Evolutionary conservation across 2,329 filamentous ascomycete genomes (phyloP), one percentile per base, ranked within the genome.

Genomic region (Xylariomycetidae sp.): DNA sequence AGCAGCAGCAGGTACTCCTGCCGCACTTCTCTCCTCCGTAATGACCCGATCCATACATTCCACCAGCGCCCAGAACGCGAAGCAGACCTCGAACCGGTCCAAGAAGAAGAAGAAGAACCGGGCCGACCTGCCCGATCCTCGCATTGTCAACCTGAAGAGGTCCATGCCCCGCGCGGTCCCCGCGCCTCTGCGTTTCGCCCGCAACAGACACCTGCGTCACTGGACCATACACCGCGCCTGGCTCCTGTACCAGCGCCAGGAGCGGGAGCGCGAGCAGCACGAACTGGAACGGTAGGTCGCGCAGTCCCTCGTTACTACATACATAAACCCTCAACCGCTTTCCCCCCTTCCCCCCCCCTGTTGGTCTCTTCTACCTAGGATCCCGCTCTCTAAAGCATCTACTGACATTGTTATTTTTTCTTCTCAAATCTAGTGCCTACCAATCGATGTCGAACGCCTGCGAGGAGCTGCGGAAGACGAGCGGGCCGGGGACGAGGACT

Each of bases 201-300:
- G 90, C 50, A 85, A 84, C 62, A 82, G 92, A 36, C 77, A 80
- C 62, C 80, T 98, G 45, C 86, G 92, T 29, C 92, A 98, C 72
- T 98, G 92, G 92, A 97, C 92, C 32, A 97, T 98, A 62, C 89
- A 97, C 70, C 88, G 92, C 50, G 90, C 90, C 15, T 97, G 89
- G 88, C 74, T 86, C 52, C 72, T 97, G 18, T 84, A 83, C 64
- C 80, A 82, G 51, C 74, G 81, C 48, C 76, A 85, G 57, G 73
- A 80, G 51, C 80, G 80, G 30, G 69, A 74, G 44, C 64, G 68
- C 22, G 72, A 79, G 32, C 73, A 85, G 56, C 66, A 72, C 34
- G 86, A 89, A 58, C 73, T 96, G 29, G 78, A 88, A 65, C 72
- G 85, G 54, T 58, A 43, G 30, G 50, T 42, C n/a, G n/a, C n/a